Base-by-base conservation (phyloP, 192 early-diverging fungal genomes). In the Funneliformis mosseae region DNA sequence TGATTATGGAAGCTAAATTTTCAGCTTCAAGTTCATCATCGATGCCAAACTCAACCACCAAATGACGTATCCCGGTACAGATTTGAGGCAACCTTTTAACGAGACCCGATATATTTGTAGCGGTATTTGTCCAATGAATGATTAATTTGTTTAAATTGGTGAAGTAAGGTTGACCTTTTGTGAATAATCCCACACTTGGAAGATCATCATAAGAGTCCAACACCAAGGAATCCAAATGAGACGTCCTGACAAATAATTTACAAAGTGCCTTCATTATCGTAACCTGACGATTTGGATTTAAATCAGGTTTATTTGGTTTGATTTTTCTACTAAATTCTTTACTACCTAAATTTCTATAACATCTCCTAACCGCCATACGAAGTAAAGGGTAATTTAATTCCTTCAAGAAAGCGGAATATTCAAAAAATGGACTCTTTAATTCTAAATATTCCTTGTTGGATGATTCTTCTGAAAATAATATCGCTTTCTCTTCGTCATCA, bases 131-230 rank as follows among this genome's bases (percentile, higher is more conserved):
- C 39, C 21, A 41, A 11, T n/a, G 5, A 42, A 70, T 39, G 21
- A 9, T 21, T n/a, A 70, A 41, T 38, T 25, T 41, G 21, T 9
- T n/a, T 8, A 70, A 21, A 70, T 70, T 70, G 3, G 12, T n/a
- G 18, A 70, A 42, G 9, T 7, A 42, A 43, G 33, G 33, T 33
- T 33, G n/a, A 39, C 68, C 39, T 45, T n/a, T 42, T n/a, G 39
- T 42, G 43, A 70, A 70, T 70, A 70, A 41, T 1, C 21, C 8
- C 9, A 70, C 14, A 70, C 16, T 21, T n/a, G 68, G 41, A n/a
- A 70, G 42, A 70, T 70, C 68, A 70, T 70, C 68, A n/a, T n/a
- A 10, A 43, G 68, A 70, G 42, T 70, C 21, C 4, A 70, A 70
- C 21, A 42, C 39, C 12, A 70, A 12, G 18, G 41, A 43, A 43